Evolutionary conservation across 2,329 filamentous ascomycete species (phyloP), one percentile per base, ranked within the genome.

Genomic region (Fusarium sp.): DNA sequence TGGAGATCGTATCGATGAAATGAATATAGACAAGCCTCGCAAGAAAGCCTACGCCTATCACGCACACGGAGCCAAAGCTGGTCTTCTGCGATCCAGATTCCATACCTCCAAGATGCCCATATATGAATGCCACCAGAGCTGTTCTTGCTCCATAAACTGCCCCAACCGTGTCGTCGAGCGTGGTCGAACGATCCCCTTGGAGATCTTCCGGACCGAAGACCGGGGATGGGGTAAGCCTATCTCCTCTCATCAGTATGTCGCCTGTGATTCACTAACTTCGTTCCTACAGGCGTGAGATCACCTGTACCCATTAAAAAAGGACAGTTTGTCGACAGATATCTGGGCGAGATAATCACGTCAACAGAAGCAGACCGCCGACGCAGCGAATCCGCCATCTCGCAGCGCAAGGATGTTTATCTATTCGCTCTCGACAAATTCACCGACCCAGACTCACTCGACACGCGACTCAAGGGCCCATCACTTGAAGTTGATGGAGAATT

Each of bases 381-480:
- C 9, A 81, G 82, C 2, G 80, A 82, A 1, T 86, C 88, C 4
- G 82, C 83, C 30, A 80, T 87, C 5, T 85, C 86, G 0, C 84
- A 87, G 62, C 84, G 85, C n/a, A 94, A 94, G 73, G 90, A 92
- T 24, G 89, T 92, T 0, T 96, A 96, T 72, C 85, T 96, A 2
- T 96, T 95, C 78, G 89, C 87, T 2, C 87, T 97, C 3, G 93
- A 97, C 82, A 96, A 96, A 76, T 95, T 94, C 76, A 87, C 84
- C 1, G 86, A 91, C 58, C 80, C 84, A 0, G 72, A 84, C 8
- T 88, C 86, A 2, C 80, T 84, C 12, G 88, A 91, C 64, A 80
- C 82, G n/a, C 82, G 87, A 2, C 83, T 91, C 0, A 82, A 84
- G 6, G 86, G 84, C 0, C 81, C 85, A 8, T 84, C 88, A 18